Percentiles rank a stretch among this genome's conserved stretches.
Evolutionary conservation across 75 land plant species (phyloP).

Genomic region (Pinus tabuliformis): DNA sequence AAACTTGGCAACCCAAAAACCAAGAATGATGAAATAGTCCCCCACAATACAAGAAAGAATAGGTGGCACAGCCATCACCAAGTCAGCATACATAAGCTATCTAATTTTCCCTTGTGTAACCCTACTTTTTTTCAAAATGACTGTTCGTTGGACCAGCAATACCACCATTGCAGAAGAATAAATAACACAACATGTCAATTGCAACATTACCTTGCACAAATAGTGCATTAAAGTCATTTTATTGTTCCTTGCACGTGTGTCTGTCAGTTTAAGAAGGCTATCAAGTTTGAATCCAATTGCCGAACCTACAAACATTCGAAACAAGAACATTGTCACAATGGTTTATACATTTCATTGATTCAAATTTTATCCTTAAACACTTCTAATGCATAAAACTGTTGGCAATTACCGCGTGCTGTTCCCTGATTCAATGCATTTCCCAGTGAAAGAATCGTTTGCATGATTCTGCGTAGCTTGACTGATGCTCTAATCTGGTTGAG

Average conservation of each 20-base stretch:
- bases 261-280: conserved; percentile 95
- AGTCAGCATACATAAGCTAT: not conserved
- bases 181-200: not conserved
- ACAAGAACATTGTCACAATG: not conserved
- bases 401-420: conserved; percentile 82
- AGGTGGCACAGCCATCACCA: not conserved
- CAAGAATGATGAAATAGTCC: not conserved
- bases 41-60: not conserved
- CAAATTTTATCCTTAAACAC: not conserved
- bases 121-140: not conserved
- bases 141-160: not conserved
- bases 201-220: conserved; percentile 77
- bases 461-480: conserved; percentile 73
- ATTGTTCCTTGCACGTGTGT: conserved; percentile 97
- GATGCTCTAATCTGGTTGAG: conserved; percentile 82
- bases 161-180: not conserved
- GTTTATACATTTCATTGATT: not conserved
- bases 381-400: not conserved
- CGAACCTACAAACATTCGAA: conserved; percentile 54
- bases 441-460: conserved; percentile 96
- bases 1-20: not conserved
- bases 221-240: conserved; percentile 99
- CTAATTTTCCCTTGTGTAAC: not conserved
- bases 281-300: conserved; percentile 97
- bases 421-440: conserved; percentile 99